Base-by-base conservation (phyloP, 768 basidiomycete species). In the Rhizopogon vinicolor region DNA sequence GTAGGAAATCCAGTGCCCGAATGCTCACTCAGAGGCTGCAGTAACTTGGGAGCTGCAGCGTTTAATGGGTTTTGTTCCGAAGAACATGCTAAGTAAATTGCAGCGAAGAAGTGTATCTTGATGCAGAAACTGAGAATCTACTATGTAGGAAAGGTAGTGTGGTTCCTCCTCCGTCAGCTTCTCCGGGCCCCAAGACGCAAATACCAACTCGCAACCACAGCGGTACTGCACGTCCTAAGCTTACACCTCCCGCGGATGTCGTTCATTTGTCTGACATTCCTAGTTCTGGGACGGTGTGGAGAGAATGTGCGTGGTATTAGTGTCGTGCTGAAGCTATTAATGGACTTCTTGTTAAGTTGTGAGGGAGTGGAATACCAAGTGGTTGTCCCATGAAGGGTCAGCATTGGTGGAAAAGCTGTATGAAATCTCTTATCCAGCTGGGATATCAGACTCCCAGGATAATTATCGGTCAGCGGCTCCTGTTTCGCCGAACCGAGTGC, bases 1-100 rank as follows among this genome's bases (percentile, higher is more conserved):
- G 75, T 72, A 56, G 74, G 69, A 41, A 61, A 69, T 41, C 72
- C 64, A 56, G 70, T 75, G 18, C 65, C 67, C 16, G 71, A 72
- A 18, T 86, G 84, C 63, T 55, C 66, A 22, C 75, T 85, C 62
- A 76, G 68, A 54, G 78, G 77, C 40, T 86, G 84, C 61, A 78
- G 74, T 59, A 74, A 76, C 40, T 73, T 78, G 37, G 78, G 79
- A 31, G 79, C 78, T 65, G 70, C 78, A 19, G 72, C 73, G 28
- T 78, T 80, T 62, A 73, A 70, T 35, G 75, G 76, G 54, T 86
- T 82, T 64, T 86, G 85, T 64, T 82, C 80, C 6, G 80, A 81
- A 53, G 75, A 69, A 29, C 85, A 86, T 62, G 81, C 78, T 54
- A 82, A 72, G 85, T 81, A 67, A 60, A 76, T 63, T 14, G 54